Evolutionary conservation across 2,329 filamentous ascomycete genomes (phyloP).

Genomic region (Alternaria conjuncta): DNA sequence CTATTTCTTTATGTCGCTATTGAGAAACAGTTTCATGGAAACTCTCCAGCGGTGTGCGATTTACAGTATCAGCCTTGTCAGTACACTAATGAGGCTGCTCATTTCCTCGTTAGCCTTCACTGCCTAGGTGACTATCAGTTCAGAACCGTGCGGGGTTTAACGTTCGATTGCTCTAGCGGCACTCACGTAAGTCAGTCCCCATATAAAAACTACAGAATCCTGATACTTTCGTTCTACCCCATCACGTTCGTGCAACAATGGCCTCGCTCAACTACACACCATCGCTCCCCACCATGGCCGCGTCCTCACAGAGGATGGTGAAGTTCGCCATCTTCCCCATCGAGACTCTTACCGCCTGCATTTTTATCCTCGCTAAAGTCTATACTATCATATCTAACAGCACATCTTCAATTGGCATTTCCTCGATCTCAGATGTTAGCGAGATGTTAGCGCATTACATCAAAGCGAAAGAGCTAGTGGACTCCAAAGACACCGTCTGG

Average conservation of each 20-base stretch:
- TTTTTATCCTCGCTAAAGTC: neutral
- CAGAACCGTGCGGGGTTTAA: neutral
- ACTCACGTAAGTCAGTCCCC: no score
- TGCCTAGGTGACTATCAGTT: no score
- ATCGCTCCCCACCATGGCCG: neutral
- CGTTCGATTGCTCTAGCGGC: neutral
- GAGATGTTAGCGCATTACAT: neutral
- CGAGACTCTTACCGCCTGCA: neutral
- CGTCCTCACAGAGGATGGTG: neutral
- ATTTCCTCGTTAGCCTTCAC: no score
- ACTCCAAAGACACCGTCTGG: neutral
- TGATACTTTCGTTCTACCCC: no score
- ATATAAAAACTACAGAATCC: no score
- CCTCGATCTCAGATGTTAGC: no score
- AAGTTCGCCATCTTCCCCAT: neutral
- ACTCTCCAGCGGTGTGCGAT: no score
- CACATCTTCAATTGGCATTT: neutral
- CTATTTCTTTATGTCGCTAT: no score
- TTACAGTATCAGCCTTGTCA: no score
- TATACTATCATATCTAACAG: rapidly evolving
- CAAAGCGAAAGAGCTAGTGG: neutral
- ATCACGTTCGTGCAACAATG: no score
- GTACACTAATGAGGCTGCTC: no score
- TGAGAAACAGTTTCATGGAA: no score
- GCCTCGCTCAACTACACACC: neutral